Conservation (phyloP, 805 yeast genomes). For the Cyberlindnera xylosilytica region DNA sequence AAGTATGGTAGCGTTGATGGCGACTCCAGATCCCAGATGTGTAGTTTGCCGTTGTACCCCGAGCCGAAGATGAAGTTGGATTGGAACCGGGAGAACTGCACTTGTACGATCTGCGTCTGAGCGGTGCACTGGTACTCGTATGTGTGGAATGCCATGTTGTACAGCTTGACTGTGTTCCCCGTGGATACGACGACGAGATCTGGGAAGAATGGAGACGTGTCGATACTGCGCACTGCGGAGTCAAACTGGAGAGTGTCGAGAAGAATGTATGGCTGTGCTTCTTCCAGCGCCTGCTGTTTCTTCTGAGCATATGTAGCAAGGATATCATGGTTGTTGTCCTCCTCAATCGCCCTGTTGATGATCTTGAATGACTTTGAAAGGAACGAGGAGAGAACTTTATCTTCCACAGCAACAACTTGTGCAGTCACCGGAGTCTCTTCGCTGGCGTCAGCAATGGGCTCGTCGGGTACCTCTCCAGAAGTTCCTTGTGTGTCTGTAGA, state of each 20-base stretch:
- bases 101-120: slow-evolving; percentile 36
- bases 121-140: slow-evolving; percentile 39
- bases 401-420: slow-evolving; percentile 6
- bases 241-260: slow-evolving; percentile 8
- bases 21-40: slow-evolving; percentile 42
- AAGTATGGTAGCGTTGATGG: slow-evolving; percentile 17
- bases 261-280: slow-evolving; percentile 8
- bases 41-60: slow-evolving; percentile 45
- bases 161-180: slow-evolving; percentile 16
- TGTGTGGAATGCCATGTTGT: slow-evolving; percentile 23
- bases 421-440: neutral
- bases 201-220: slow-evolving; percentile 18
- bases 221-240: slow-evolving; percentile 17
- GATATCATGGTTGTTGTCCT: slow-evolving; percentile 24
- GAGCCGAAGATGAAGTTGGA: slow-evolving; percentile 46
- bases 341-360: slow-evolving; percentile 26
- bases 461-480: neutral
- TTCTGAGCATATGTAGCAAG: slow-evolving; percentile 17
- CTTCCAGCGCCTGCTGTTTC: slow-evolving; percentile 18
- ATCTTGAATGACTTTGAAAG: slow-evolving; percentile 24
- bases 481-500: neutral
- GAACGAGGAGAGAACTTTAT: slow-evolving; percentile 15
- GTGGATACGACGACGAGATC: slow-evolving; percentile 21
- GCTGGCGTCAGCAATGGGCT: neutral
- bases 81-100: slow-evolving; percentile 38